phyloP scores from a whole-genome alignment of 306 rosid species.

The Pyrus pyrifolia region DNA sequence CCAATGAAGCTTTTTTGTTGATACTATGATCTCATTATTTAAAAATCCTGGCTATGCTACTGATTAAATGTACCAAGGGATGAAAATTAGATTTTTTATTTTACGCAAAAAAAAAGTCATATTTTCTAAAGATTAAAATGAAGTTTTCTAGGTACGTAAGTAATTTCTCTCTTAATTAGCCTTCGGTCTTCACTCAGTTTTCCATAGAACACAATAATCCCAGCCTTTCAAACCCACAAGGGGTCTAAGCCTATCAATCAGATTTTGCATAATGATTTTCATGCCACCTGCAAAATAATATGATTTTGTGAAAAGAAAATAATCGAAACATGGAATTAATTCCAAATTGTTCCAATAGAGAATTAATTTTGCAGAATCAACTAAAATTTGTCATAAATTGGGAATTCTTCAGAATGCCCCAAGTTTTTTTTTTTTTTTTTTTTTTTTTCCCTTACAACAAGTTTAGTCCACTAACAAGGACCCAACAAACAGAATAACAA shows the following conservation, averaged over 20 bases:
- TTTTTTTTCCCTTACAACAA: not conserved
- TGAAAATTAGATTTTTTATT: too few relatives aligned
- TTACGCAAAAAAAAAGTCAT: too few relatives aligned
- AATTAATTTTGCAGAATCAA: not conserved
- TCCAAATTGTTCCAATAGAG: not conserved
- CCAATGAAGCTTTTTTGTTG: too few relatives aligned
- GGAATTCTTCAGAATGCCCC: not conserved
- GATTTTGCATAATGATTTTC: conserved; percentile 47
- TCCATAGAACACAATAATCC: conserved; percentile 79
- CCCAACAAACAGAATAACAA: not conserved
- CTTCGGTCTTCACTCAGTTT: conserved; percentile 79
- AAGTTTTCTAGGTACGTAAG: too few relatives aligned
- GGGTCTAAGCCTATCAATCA: conserved; percentile 65
- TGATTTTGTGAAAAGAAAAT: not conserved
- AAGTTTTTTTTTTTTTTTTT: not conserved
- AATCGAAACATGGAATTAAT: not conserved
- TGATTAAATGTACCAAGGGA: too few relatives aligned
- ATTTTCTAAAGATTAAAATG: too few relatives aligned
- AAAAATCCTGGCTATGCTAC: too few relatives aligned
- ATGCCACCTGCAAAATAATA: conserved; percentile 34
- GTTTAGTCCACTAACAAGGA: not conserved
- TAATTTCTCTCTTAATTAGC: conserved; percentile 14
- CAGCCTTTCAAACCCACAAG: conserved; percentile 71
- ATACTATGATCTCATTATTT: too few relatives aligned
- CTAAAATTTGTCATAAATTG: not conserved